phyloP scores from a whole-genome alignment of 352 stramenopile species.

The Globisporangium solare region DNA sequence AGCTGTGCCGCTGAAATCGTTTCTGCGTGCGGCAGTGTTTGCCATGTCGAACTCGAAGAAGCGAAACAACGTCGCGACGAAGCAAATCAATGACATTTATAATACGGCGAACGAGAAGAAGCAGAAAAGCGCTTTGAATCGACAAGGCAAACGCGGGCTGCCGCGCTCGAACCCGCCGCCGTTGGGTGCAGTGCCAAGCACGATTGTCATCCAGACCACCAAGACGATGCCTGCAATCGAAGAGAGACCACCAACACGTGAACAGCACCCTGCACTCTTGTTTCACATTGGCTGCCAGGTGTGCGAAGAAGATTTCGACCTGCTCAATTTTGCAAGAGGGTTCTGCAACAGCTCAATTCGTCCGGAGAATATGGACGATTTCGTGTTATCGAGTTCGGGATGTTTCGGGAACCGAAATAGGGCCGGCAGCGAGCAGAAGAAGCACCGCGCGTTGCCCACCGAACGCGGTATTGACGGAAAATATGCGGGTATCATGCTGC shows the following conservation, averaged over 20 bases:
- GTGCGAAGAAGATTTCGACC: conserved; percentile 27
- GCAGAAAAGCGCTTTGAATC: background rate
- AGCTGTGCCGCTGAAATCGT: conserved; percentile 42
- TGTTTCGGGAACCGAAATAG: conserved; percentile 15
- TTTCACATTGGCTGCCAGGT: conserved; percentile 42
- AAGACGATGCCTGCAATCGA: background rate
- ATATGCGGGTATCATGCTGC: conserved; percentile 12
- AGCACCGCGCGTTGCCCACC: background rate
- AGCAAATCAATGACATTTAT: conserved; percentile 41
- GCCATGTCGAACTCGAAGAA: conserved; percentile 59
- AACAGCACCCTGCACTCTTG: conserved; percentile 7
- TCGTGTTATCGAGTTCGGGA: conserved; percentile 30
- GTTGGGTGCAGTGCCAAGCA: conserved; percentile 16
- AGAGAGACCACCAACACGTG: background rate
- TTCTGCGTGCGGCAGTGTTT: conserved; percentile 55
- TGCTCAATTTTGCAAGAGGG: conserved; percentile 23
- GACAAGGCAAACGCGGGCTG: background rate
- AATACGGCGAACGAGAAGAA: conserved; percentile 20
- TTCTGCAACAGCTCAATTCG: conserved; percentile 17
- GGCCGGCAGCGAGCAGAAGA: background rate
- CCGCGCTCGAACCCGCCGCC: background rate
- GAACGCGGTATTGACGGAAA: background rate
- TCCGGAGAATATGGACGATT: conserved; percentile 39
- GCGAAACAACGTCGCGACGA: conserved; percentile 30
- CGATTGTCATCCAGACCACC: conserved; percentile 2